Evolutionary conservation across 441 rosid species (phyloP).

Genomic region (Syzygium malaccense): DNA sequence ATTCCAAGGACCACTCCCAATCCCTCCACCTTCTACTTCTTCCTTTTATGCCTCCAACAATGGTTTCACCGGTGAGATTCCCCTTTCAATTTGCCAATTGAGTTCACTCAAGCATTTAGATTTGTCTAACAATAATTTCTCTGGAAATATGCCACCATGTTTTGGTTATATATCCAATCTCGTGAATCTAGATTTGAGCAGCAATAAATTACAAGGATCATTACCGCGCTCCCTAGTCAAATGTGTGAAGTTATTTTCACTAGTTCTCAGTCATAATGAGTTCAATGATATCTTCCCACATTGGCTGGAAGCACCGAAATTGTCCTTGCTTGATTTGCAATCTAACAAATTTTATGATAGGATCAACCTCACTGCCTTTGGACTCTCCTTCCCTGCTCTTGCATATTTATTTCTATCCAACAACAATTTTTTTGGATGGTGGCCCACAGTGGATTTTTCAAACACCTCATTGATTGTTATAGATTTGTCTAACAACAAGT

Average conservation of each 20-base stretch:
- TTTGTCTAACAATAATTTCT: not conserved
- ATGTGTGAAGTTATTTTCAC: fast-evolving
- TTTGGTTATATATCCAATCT: not conserved
- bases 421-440: not conserved
- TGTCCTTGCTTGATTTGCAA: fast-evolving
- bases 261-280: fast-evolving
- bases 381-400: not conserved
- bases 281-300: not conserved
- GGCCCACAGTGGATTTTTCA: not conserved
- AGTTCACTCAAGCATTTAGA: not conserved
- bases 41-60: fast-evolving
- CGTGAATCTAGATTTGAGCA: not conserved
- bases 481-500: not conserved
- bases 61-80: not conserved
- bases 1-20: not conserved
- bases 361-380: not conserved
- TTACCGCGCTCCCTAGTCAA: not conserved
- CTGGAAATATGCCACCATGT: not conserved
- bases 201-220: fast-evolving
- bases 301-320: fast-evolving
- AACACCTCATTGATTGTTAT: not conserved
- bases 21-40: not conserved
- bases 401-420: not conserved
- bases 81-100: not conserved
- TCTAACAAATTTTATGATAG: not conserved